These are phyloP conservation scores for Nitzschia sp. DNA, from an alignment of 108 stramenopile genomes.

Conservation along the genomic window DNA sequence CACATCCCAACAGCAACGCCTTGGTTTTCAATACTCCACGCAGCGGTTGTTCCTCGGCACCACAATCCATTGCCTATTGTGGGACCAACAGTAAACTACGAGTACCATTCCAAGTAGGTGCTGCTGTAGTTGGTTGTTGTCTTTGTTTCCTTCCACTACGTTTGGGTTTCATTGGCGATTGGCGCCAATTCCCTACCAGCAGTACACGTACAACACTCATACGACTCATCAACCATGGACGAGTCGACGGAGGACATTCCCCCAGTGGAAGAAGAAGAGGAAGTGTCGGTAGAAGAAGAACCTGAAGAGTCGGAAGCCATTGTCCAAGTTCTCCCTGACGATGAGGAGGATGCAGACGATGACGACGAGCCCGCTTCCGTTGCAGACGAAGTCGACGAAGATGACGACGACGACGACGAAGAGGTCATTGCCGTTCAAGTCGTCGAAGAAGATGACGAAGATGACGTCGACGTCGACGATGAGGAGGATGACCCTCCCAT, in stretches of 20 bases:
- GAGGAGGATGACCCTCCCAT: constrained; percentile 25
- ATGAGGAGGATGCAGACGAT: constrained; percentile 27
- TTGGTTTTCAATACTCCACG: too few species aligned
- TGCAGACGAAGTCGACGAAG: constrained; percentile 25
- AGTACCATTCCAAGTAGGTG: too few species aligned
- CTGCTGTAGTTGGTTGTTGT: too few species aligned
- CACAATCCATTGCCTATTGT: too few species aligned
- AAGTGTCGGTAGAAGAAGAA: constrained; percentile 20
- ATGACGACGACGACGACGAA: constrained; percentile 18
- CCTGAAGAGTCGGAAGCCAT: constrained; percentile 45
- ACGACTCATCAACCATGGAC: too few species aligned
- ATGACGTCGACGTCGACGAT: constrained; percentile 27
- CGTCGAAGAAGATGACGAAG: constrained; percentile 28
- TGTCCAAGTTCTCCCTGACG: constrained; percentile 34
- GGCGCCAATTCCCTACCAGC: too few species aligned
- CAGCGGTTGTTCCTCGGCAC: too few species aligned
- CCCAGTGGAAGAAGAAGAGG: constrained; percentile 29
- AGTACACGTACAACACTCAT: too few species aligned
- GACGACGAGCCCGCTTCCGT: constrained; percentile 40
- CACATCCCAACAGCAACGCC: neutral
- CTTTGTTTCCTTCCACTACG: too few species aligned
- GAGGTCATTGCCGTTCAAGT: constrained; percentile 9
- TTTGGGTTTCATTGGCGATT: too few species aligned
- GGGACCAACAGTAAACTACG: too few species aligned
- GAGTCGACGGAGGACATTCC: too few species aligned